Base-by-base conservation (phyloP, 768 basidiomycete species). In the Flagelloscypha sp. region DNA sequence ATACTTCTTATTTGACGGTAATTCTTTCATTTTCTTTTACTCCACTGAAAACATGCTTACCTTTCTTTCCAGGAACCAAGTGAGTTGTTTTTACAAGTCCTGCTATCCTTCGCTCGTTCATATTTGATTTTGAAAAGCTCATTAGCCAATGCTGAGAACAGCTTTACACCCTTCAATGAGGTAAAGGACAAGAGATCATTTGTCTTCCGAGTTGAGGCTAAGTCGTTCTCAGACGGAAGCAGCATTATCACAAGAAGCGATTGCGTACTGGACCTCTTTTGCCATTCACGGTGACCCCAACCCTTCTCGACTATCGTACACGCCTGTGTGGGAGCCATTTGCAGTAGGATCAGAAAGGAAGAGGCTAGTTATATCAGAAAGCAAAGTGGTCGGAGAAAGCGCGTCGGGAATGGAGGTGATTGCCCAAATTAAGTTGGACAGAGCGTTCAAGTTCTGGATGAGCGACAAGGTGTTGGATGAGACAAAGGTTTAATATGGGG, bases 201-300 rank as follows among this genome's bases (percentile, higher is more conserved):
- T 1, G 3, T n/a, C n/a, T n/a, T n/a, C n/a, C n/a, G n/a, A n/a
- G n/a, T n/a, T n/a, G n/a, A n/a, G n/a, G n/a, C n/a, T n/a, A n/a
- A n/a, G n/a, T n/a, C n/a, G n/a, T 32, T 17, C 27, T 12, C 16
- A 65, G 59, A 65, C 62, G 28, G 65, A 68, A 46, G 37, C 49
- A 7, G 41, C 42, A 4, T 48, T 68, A 2, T 57, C 65, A 8
- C 40, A 47, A 27, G 62, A 66, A 42, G 62, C 62, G 8, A 65
- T 69, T 20, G 54, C 52, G 5, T 66, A 59, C 40, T 69, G 66
- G 66, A 64, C 65, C n/a, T 65, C 64, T 1, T 66, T 67, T 40
- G 54, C 48, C 3, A 48, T 53, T 4, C 49, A 37, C 19, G 58
- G 59, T 18, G 29, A 55, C 34, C 59, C 58, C 2, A 53, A 53